Conservation (phyloP, 2,329 filamentous ascomycete genomes). For the Coleophoma crateriformis region DNA sequence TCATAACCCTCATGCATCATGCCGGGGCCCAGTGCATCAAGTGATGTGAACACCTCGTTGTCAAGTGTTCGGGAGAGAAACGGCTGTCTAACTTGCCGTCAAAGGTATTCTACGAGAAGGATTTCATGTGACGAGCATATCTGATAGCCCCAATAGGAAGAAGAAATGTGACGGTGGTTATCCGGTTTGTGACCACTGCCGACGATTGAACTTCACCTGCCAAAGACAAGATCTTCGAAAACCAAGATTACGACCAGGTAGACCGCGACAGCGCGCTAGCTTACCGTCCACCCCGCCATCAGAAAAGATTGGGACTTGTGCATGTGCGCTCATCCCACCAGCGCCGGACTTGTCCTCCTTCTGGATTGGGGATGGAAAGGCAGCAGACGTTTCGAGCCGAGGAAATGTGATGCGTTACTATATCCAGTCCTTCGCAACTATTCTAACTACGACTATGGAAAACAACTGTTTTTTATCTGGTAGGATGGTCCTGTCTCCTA, state of each 20-base stretch:
- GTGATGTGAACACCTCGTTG: too few relatives aligned
- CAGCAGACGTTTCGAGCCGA: too few relatives aligned
- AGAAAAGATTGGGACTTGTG: not conserved
- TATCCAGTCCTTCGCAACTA: not conserved
- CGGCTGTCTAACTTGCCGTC: too few relatives aligned
- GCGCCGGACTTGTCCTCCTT: not conserved
- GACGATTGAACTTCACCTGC: slow-evolving; percentile 3
- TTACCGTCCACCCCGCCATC: not conserved
- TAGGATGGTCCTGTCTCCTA: not conserved
- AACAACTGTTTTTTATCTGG: not conserved
- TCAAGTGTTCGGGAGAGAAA: too few relatives aligned
- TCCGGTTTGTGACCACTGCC: slow-evolving; percentile 1
- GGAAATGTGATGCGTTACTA: slow-evolving; percentile 4
- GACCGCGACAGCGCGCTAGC: too few relatives aligned
- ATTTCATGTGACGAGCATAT: too few relatives aligned
- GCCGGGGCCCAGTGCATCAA: too few relatives aligned
- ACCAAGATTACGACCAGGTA: not conserved
- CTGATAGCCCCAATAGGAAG: not conserved
- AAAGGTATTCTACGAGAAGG: too few relatives aligned
- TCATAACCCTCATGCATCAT: too few relatives aligned
- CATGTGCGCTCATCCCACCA: not conserved
- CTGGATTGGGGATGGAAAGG: not conserved
- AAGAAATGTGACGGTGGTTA: slow-evolving; percentile 4
- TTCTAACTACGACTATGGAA: slow-evolving; percentile 4
- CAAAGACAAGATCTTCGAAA: not conserved